Evolutionary conservation across 2,329 filamentous ascomycete genomes (phyloP), one percentile per base, ranked within the genome.

Genomic region (Drechslerella coelobrocha): DNA sequence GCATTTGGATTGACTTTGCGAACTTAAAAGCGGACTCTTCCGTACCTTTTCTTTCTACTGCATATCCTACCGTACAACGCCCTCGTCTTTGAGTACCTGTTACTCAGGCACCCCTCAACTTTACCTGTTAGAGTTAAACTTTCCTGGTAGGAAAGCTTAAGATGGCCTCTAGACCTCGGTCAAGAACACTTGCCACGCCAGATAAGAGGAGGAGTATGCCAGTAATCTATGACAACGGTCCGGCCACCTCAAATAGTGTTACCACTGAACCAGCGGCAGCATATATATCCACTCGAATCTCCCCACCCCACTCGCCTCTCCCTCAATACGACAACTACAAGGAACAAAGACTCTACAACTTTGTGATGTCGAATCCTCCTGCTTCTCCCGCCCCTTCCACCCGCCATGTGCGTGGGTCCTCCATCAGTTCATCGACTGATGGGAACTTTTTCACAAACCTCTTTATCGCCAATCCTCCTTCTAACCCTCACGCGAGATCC

Each of bases 341-440:
- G 57, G 65, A 61, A 24, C 65, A 69, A 23, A 57, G 65, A 62
- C 65, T 69, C 26, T 69, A 69, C 57, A 69, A 69, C 57, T 69
- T 57, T 47, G 65, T 69, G 45, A 69, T 69, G 65, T 69, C 65
- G 27, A 57, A 41, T 26, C 57, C 65, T 14, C 56, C 63, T 12
- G 29, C 55, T 2, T 50, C 47, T 9, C 48, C 47, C 10, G 45
- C 50, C n/a, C 48, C 41, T 21, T 39, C 48, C 39, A 19, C 37
- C 34, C 34, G 59, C 50, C 65, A 69, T 26, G 61, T 57, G 26
- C 51, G 65, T 39, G 52, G 51, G 6, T 26, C 43, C 31, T 69
- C 65, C 14, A 48, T 69, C 27, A 61, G 55, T 9, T 62, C 57
- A 14, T 21, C 31, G 45, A 45, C 65, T 27, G 65, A 69, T 50